Conservation (phyloP, 768 basidiomycete species). For the Pilatotrama ljubarskyi region DNA sequence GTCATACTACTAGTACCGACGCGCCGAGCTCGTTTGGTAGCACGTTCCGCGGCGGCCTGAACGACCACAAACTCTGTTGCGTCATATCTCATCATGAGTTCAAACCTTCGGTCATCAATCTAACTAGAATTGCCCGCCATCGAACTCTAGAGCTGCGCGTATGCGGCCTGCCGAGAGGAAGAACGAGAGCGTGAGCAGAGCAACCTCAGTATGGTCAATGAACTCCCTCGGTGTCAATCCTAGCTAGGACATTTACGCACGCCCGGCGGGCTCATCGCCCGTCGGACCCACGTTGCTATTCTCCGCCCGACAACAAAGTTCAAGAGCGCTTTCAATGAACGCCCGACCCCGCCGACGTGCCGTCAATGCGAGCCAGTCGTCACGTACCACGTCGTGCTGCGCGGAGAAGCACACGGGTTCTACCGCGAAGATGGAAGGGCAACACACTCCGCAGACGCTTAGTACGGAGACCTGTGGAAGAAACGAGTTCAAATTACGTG, state of each 20-base stretch:
- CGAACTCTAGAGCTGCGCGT: constrained; percentile 23
- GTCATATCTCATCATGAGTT: constrained; percentile 19
- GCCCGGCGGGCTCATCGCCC: neutral
- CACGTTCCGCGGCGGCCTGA: constrained; percentile 20
- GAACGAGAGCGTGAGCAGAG: constrained; percentile 17
- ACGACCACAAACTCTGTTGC: neutral
- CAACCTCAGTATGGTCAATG: constrained; percentile 18
- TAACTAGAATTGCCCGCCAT: constrained; percentile 23
- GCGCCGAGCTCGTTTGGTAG: constrained; percentile 22
- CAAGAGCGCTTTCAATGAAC: neutral
- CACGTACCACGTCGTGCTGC: neutral
- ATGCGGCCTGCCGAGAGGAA: constrained; percentile 15
- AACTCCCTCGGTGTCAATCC: constrained; percentile 16
- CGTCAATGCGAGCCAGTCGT: neutral
- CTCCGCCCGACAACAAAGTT: constrained; percentile 13
- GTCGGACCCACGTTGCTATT: constrained; percentile 17
- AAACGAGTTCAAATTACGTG: constrained; percentile 17
- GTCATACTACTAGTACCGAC: constrained; percentile 10
- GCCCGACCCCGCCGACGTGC: constrained; percentile 4
- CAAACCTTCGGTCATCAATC: constrained; percentile 26
- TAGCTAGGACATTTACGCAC: constrained; percentile 12
- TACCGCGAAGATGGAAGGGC: constrained; percentile 17
- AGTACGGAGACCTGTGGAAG: neutral
- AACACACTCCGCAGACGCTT: constrained; percentile 3
- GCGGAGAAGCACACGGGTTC: constrained; percentile 11